phyloP scores from a whole-genome alignment of 257 asterid genomes.

The Haberlea rhodopensis region DNA sequence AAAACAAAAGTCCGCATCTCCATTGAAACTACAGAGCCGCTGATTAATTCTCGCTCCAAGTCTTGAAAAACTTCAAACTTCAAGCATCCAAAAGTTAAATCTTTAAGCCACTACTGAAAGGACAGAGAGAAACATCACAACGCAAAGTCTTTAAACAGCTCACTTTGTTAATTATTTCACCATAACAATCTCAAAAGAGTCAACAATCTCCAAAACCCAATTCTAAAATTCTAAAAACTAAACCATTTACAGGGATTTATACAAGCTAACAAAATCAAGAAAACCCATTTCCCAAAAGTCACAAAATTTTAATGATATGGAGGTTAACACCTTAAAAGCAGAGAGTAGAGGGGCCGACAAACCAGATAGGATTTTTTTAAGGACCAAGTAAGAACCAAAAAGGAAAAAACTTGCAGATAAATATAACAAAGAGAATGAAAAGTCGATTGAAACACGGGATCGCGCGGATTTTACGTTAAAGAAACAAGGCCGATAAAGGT shows the following conservation, averaged over 20 bases:
- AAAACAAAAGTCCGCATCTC: constrained; percentile 9
- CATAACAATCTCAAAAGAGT: constrained; percentile 18
- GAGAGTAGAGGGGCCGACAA: constrained; percentile 22
- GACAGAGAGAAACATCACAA: constrained; percentile 20
- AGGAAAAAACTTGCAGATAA: neutral
- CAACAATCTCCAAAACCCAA: constrained; percentile 26
- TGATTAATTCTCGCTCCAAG: neutral
- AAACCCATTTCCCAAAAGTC: constrained; percentile 25
- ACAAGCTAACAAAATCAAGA: constrained; percentile 26
- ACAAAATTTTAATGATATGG: constrained; percentile 33
- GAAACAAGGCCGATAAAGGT: neutral
- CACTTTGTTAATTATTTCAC: constrained; percentile 24
- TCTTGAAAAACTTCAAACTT: constrained; percentile 21
- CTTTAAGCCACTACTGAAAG: constrained; percentile 26
- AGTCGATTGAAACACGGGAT: neutral
- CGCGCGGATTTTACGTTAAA: neutral
- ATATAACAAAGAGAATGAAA: neutral
- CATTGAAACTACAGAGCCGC: neutral
- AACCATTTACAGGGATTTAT: neutral
- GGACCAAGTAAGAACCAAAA: constrained; percentile 22
- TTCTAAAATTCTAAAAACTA: constrained; percentile 6
- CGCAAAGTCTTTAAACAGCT: constrained; percentile 7
- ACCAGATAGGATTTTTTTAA: constrained; percentile 23
- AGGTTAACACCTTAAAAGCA: constrained; percentile 21
- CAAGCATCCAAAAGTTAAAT: constrained; percentile 24